Evolutionary conservation across 73 alveolate genomes (phyloP), one percentile per base, ranked within the genome.

Genomic region (Tetrahymena borealis): DNA sequence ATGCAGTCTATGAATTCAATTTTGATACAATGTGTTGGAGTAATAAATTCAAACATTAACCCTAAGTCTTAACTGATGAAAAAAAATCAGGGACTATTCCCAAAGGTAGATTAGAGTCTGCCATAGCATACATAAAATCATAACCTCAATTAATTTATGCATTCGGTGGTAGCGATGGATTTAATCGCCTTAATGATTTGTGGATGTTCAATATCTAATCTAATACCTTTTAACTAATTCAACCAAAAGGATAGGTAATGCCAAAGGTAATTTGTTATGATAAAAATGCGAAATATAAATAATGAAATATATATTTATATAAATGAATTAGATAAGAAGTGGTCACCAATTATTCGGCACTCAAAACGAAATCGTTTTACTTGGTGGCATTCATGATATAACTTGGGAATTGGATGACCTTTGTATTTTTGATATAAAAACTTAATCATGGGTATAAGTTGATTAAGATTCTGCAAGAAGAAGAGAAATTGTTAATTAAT

Each of bases 341-440:
- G 95, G 95, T 15, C 95, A 93, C 39, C 39, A 36, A 8, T 39
- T 93, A 79, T 40, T 93, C 36, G 28, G 31, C 40, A 20, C 43
- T 85, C 20, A 85, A 32, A 38, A 94, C 38, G 78, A 93, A 39
- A 18, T 97, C 40, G 90, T 97, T 32, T 40, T 97, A 6, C 95
- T 94, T 90, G 99, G 97, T 28, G 99, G 99, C 7, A 97, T 97
- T 16, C 96, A 94, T 94, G 99, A 97, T 78, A 90, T 97, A 8
- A 97, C 98, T 16, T 94, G 97, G 91, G 98, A 97, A 92, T 77
- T 96, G 79, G 95, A 95, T 85, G 99, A 97, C 60, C 78, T 97
- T 33, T 91, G 78, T 90, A 39, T 94, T n/a, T 97, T 93, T 90
- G 95, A 97, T 93, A 90, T 93, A 3, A 43, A 85, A n/a, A 93